A percentile compares a stretch with the other conserved stretches of the same genome.
phyloP scores from a whole-genome alignment of 331 rosid species.

The Erythrophleum ivorense region DNA sequence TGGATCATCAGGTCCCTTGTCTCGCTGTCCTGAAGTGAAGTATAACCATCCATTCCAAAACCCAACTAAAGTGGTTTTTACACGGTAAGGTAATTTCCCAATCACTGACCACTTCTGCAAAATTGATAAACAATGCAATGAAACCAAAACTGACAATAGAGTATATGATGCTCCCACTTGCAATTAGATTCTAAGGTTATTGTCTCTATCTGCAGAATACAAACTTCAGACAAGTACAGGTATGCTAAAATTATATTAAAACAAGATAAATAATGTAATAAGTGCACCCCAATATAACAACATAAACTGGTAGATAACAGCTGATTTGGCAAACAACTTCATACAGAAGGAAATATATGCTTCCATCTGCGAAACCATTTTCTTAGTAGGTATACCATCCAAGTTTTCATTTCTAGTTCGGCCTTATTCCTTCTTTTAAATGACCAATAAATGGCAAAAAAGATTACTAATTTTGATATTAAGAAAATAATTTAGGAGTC shows the following conservation, averaged over 20 bases:
- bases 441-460: background rate
- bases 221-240: conserved; percentile 20
- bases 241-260: conserved; percentile 29
- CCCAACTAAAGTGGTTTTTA: conserved; percentile 87
- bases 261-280: background rate
- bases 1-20: conserved; percentile 89
- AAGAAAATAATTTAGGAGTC: conserved; percentile 1
- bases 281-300: background rate
- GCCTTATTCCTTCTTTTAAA: background rate
- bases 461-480: background rate
- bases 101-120: conserved; percentile 90
- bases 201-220: conserved; percentile 6
- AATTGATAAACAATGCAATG: conserved; percentile 34
- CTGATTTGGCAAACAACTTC: background rate
- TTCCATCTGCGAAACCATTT: background rate
- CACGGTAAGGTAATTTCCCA: conserved; percentile 89
- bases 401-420: background rate
- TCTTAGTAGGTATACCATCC: background rate
- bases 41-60: conserved; percentile 94
- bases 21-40: conserved; percentile 93
- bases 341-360: background rate
- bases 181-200: background rate
- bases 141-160: conserved; percentile 26
- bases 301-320: conserved; percentile 4
- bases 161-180: conserved; percentile 15